phyloP scores from a whole-genome alignment of 2,329 filamentous ascomycete genomes.

The Sordariomycetes sp. region DNA sequence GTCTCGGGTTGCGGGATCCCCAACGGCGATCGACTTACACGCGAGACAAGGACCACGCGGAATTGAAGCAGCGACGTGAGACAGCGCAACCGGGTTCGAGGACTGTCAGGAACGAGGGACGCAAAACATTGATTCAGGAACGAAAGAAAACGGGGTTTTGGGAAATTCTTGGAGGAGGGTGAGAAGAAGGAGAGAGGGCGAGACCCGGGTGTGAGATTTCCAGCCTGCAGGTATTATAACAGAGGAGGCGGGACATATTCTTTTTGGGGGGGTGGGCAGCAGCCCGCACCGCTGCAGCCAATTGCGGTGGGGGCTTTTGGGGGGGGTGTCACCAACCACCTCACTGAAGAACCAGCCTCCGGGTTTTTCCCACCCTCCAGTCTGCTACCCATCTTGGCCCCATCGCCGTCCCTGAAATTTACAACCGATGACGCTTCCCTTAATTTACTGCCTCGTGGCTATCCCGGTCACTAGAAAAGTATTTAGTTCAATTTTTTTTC shows the following conservation, averaged over 20 bases:
- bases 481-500: neutral
- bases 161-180: neutral
- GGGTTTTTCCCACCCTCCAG: neutral
- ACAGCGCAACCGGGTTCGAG: neutral
- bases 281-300: neutral
- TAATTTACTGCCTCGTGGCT: neutral
- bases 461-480: neutral
- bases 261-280: neutral
- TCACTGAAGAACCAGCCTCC: constrained; percentile 1
- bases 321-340: constrained; percentile 1
- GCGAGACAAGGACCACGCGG: neutral
- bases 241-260: neutral
- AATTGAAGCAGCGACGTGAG: neutral
- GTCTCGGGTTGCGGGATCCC: too few relatives aligned
- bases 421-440: neutral
- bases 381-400: neutral
- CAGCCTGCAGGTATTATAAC: neutral
- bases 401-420: neutral
- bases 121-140: neutral
- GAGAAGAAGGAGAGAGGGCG: neutral
- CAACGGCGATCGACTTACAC: neutral
- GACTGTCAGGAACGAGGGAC: neutral
- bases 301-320: neutral
- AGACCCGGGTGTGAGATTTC: neutral
- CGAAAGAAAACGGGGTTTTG: neutral